Conservation (phyloP, 2,329 filamentous ascomycete species). For the Talaromyces sp. region DNA sequence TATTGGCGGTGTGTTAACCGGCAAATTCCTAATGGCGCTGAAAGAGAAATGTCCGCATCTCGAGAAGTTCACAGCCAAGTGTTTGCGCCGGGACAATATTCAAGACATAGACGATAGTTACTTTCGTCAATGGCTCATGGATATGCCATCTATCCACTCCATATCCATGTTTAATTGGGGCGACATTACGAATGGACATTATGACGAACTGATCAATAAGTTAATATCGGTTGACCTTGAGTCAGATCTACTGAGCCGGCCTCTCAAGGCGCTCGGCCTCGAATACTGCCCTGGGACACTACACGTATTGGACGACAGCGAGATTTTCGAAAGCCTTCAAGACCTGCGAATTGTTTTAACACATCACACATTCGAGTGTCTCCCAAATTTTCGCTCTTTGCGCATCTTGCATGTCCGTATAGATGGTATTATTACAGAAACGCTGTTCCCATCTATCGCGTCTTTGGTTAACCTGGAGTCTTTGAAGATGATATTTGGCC, state of each 20-base stretch:
- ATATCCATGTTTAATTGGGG: conserved; percentile 1
- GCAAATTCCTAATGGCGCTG: not conserved
- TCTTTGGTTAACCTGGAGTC: not conserved
- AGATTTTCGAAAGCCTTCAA: not conserved
- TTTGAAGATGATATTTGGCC: conserved; percentile 3
- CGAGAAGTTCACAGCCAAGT: not conserved
- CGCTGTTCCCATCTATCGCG: not conserved
- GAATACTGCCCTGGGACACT: not conserved
- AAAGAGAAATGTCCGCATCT: not conserved
- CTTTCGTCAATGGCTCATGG: not conserved
- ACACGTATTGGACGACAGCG: not conserved
- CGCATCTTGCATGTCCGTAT: conserved; percentile 2
- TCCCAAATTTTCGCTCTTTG: not conserved
- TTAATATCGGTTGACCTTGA: no score
- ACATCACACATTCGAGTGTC: not conserved
- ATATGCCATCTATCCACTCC: not conserved
- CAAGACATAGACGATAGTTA: not conserved
- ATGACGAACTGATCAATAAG: not conserved
- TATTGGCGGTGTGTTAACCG: not conserved
- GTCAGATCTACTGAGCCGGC: not conserved
- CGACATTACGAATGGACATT: no score
- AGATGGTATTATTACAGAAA: not conserved
- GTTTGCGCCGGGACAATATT: not conserved
- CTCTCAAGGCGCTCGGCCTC: not conserved
- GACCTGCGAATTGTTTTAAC: conserved; percentile 1